Evolutionary conservation across 495 filamentous ascomycete genomes (phyloP), one percentile per base, ranked within the genome.

Genomic region (Lasiosphaeria miniovina): DNA sequence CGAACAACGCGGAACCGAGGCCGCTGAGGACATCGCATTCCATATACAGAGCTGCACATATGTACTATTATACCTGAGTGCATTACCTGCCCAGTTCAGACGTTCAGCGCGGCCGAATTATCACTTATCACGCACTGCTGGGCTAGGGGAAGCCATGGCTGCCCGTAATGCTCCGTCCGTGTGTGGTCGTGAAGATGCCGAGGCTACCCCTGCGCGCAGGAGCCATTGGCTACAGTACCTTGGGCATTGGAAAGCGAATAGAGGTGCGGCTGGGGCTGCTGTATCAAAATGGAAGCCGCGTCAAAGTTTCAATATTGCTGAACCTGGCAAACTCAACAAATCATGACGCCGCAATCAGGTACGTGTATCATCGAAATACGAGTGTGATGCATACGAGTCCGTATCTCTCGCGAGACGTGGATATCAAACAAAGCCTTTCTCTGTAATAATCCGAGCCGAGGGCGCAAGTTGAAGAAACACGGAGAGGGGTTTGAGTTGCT

Each of bases 401-500:
- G 45, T 36, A 55, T 43, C 17, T 31, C 36, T 11, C 36, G 36
- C 36, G n/a, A 45, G 43, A 49, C 48, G 55, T 24, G 17, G 3
- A 50, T 34, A 46, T 31, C 34, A 10, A 49, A 54, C 34, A 17
- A 40, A 55, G 52, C 31, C 58, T 11, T 45, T 43, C 31, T 41
- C 52, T 55, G 24, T 24, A 24, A 24, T 24, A 24, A 24, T 24
- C 24, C 24, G 24, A 24, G 24, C 24, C 24, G 24, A 24, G 24
- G 24, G 24, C 1, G 12, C 6, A 9, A n/a, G 12, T 9, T 50
- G 31, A 50, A 50, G 12, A 50, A 50, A 24, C 2, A 24, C 24
- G 24, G 24, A 24, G 24, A 24, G 24, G 24, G 24, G 41, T 45
- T 15, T 45, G 41, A 6, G 11, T 12, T 49, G 12, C 46, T 49